Evolutionary conservation across 169 alveolate genomes (phyloP), one percentile per base, ranked within the genome.

Genomic region (Babesia caballi): DNA sequence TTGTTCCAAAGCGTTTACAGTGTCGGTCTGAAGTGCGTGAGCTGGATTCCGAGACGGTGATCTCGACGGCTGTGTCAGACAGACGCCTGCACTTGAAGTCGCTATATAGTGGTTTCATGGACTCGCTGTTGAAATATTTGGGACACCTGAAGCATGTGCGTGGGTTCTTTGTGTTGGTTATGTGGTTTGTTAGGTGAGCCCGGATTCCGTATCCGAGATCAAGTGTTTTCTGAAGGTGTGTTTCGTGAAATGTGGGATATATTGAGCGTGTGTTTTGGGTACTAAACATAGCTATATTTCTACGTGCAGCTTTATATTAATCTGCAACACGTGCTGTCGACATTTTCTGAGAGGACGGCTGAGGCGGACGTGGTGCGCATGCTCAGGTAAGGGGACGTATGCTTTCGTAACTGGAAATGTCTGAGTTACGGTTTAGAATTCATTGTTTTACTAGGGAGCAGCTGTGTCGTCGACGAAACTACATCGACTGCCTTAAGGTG

Each of bases 401-500:
- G 15, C n/a, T n/a, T n/a, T 49, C n/a, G n/a, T n/a, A n/a, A n/a
- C n/a, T n/a, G n/a, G n/a, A n/a, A n/a, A 44, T 38, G 46, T n/a
- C n/a, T n/a, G n/a, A n/a, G n/a, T n/a, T n/a, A n/a, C n/a, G n/a
- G n/a, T n/a, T n/a, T n/a, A n/a, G n/a, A n/a, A n/a, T n/a, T 19
- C n/a, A 19, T 49, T 9, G 57, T 7, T n/a, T 15, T 41, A 28
- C 12, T 54, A 76, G 85, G 78, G 85, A 77, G 11, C 91, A 86
- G 59, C 77, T 86, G 14, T 50, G 63, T 59, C 60, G 90, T 51
- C 61, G 90, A 49, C 88, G 89, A 46, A 63, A 70, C 49, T 85
- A 83, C 40, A 73, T 86, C 36, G 92, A 86, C 70, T 65, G 84
- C 59, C 70, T 86, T 90, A 86, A 86, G 70, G 57, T 83, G 80